Evolutionary conservation across 768 basidiomycete genomes (phyloP).

Genomic region (Suillus plorans): DNA sequence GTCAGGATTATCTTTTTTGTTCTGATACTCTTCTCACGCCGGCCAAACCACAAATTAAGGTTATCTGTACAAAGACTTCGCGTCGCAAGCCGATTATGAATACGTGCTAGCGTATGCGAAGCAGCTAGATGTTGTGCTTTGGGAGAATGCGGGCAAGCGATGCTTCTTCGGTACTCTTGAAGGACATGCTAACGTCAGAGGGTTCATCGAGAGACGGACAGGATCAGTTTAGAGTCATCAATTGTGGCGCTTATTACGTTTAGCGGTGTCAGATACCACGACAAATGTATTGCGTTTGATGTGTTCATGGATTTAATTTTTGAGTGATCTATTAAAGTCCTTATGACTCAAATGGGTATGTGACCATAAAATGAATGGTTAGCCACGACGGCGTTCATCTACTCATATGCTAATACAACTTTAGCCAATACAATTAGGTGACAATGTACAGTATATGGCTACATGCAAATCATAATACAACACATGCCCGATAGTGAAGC

Average conservation of each 20-base stretch:
- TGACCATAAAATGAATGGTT: not conserved
- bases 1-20: constrained; percentile 40
- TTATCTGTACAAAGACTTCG: constrained; percentile 86
- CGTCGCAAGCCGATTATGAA: constrained; percentile 84
- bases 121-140: constrained; percentile 77
- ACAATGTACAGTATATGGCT: constrained; percentile 13
- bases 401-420: not conserved
- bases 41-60: constrained; percentile 43
- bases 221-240: constrained; percentile 29
- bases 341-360: not conserved
- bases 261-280: not conserved
- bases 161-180: constrained; percentile 83
- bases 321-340: constrained; percentile 4
- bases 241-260: not conserved
- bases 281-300: not conserved
- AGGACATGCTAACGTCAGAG: constrained; percentile 75
- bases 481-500: constrained; percentile 1
- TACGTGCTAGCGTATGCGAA: constrained; percentile 84
- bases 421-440: constrained; percentile 4
- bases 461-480: constrained; percentile 15
- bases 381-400: constrained; percentile 3
- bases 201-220: constrained; percentile 75
- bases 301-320: not conserved
- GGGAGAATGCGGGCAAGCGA: constrained; percentile 73
- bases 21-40: constrained; percentile 7